A percentile compares a stretch with the other conserved stretches of the same genome.
These are phyloP conservation scores for Flaveria floridana DNA, from an alignment of 140 eudicot genomes.

Conservation along the genomic window DNA sequence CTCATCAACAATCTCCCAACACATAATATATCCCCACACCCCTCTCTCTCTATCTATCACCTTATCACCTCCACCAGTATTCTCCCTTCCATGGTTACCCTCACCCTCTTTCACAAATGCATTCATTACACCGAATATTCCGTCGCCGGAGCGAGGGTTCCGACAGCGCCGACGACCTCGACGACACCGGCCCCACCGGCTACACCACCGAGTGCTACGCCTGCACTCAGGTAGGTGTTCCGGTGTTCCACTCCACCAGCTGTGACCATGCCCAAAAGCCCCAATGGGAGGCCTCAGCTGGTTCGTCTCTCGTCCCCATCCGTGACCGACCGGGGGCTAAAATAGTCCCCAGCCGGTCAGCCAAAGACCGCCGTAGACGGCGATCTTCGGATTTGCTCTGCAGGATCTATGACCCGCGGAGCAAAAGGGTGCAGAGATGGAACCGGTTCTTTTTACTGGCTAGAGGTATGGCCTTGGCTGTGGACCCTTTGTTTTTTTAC, in stretches of 20 bases:
- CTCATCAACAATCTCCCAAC: conserved; percentile 23
- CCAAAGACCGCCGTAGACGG: neutral
- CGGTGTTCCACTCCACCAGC: conserved; percentile 68
- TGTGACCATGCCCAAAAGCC: conserved; percentile 54
- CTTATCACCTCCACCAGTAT: conserved; percentile 18
- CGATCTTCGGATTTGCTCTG: conserved; percentile 25
- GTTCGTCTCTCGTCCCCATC: conserved; percentile 72
- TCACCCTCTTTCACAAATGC: conserved; percentile 20
- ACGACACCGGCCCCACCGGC: conserved; percentile 38
- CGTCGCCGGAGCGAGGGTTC: conserved; percentile 22
- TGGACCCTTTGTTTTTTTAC: conserved; percentile 88
- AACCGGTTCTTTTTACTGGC: conserved; percentile 70
- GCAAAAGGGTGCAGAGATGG: conserved; percentile 72
- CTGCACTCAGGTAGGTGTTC: conserved; percentile 67
- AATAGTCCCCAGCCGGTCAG: conserved; percentile 23
- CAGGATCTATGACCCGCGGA: conserved; percentile 69
- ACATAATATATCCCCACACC: neutral
- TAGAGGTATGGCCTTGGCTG: conserved; percentile 87
- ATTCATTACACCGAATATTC: conserved; percentile 27
- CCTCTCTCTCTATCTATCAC: neutral
- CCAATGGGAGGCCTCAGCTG: conserved; percentile 69
- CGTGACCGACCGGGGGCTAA: conserved; percentile 43
- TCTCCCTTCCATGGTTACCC: conserved; percentile 43
- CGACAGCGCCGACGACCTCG: conserved; percentile 33
- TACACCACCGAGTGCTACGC: conserved; percentile 55